Evolutionary conservation across 768 basidiomycete genomes (phyloP), one percentile per base, ranked within the genome.

Genomic region (Lactarius vividus): DNA sequence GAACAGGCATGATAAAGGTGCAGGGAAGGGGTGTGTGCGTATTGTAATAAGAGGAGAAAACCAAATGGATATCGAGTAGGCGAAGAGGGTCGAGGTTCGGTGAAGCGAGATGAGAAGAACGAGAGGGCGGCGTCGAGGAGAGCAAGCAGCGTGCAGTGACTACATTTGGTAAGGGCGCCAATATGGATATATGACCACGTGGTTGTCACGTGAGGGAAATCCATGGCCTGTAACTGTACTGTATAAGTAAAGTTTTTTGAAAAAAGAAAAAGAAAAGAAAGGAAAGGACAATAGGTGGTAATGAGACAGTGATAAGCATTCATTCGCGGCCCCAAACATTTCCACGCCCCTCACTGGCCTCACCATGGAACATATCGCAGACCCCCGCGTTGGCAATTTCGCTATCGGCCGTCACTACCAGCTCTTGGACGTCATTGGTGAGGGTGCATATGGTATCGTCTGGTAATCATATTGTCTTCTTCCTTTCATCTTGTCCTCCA

Each of bases 361-460:
- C 28, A 37, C 62, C 55, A 75, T 76, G 73, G 75, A 75, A 53
- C 74, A 74, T 42, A 68, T 73, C 37, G 64, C 63, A 59, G 62
- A 70, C 67, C 57, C 63, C 9, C 59, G 69, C 59, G 49, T 70
- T 15, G 52, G 62, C 46, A 73, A 64, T 60, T 78, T 77, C 61
- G 65, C 74, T 52, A 76, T 76, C 57, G 89, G 89, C 49, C 85
- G 86, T 40, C 88, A 90, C 77, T 94, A 93, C 73, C 87, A 92
- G 75, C 89, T 93, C 31, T 84, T 92, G 69, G 89, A 92, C 79
- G 88, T 92, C 73, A 90, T 95, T 63, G 91, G 92, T 57, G 92
- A 94, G 75, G 92, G 94, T 29, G 94, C 94, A 59, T 96, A 96
- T 74, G 96, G 96, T 59, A 91, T 96, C 73, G 96, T 98, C 66